phyloP scores from a whole-genome alignment of 2,329 filamentous ascomycete genomes.

The Madurella mycetomatis region DNA sequence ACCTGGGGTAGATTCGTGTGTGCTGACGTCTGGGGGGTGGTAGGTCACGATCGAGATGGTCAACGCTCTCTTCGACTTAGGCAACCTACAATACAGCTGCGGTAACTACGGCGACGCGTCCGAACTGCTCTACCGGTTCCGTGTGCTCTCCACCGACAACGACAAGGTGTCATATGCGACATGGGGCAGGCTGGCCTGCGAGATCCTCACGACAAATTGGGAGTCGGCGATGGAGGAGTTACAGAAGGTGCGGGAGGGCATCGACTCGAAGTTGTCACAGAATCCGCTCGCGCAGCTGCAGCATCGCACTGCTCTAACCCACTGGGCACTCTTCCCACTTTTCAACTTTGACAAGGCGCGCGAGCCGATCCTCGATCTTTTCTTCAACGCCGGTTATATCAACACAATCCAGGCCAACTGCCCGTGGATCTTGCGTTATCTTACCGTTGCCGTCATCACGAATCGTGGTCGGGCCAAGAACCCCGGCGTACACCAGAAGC shows the following conservation, averaged over 20 bases:
- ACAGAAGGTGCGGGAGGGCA: slow-evolving; percentile 82
- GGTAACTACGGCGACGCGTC: slow-evolving; percentile 87
- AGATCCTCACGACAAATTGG: slow-evolving; percentile 95
- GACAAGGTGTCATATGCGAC: slow-evolving; percentile 94
- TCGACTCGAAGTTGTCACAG: slow-evolving; percentile 93
- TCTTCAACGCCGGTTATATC: slow-evolving; percentile 97
- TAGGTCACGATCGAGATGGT: slow-evolving; percentile 92
- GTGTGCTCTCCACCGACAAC: slow-evolving; percentile 95
- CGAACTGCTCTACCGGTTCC: slow-evolving; percentile 95
- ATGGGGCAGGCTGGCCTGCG: slow-evolving; percentile 95
- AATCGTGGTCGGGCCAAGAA: slow-evolving; percentile 79
- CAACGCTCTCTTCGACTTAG: slow-evolving; percentile 90
- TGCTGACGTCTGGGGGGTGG: slow-evolving; percentile 11
- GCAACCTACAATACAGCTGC: slow-evolving; percentile 96
- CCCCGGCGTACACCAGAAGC: slow-evolving; percentile 88
- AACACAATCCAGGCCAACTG: slow-evolving; percentile 98
- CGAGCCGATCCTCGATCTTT: slow-evolving; percentile 87
- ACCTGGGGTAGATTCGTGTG: background rate
- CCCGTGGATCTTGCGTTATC: slow-evolving; percentile 93
- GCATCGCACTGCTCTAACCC: slow-evolving; percentile 94
- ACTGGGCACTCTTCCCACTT: slow-evolving; percentile 98
- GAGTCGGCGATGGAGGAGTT: slow-evolving; percentile 88
- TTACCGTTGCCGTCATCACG: slow-evolving; percentile 90
- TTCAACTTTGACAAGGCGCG: slow-evolving; percentile 95
- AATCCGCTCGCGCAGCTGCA: slow-evolving; percentile 93